Base-by-base conservation (phyloP, 352 stramenopile species). In the Globisporangium cylindrosporum region DNA sequence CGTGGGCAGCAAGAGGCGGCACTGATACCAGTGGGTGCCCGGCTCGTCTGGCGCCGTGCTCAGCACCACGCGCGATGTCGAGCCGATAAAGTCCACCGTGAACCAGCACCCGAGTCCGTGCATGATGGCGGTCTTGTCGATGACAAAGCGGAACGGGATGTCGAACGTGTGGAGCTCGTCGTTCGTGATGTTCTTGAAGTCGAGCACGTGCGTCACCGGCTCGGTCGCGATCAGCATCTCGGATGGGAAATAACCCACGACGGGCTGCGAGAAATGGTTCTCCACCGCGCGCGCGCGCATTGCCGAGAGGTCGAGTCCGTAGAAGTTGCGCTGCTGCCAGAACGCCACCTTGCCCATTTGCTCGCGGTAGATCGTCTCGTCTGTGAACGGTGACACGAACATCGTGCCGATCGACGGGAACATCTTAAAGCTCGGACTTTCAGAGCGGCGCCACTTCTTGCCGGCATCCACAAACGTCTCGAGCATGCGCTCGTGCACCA, bases 31-130 rank as follows among this genome's bases (percentile, higher is more conserved):
- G 69, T 95, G 86, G 38, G 88, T 95, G 41, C 86, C 86, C 20
- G 77, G 73, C 22, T 88, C 80, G 15, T 91, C 80, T 1, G 85
- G 86, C 18, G 78, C 86, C 14, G 94, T 98, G 68, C 81, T 96
- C 15, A 98, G 82, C 56, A 94, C 82, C 8, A 98, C 81, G 6
- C 79, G 77, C 9, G 88, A 73, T 29, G 84, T 81, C 18, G 82
- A 93, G 3, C 97, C 97, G 48, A 90, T 81, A 70, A 99, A 99
- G 73, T 99, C 95, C 29, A 99, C 91, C 4, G 96, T 99, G 78
- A 99, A 99, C 98, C 98, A 99, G 70, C 97, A 98, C 24, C 96
- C 98, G 57, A 99, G 89, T 5, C 97, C 98, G 76, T 98, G 97
- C 67, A 99, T 85, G 49, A 98, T 92, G 5, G 92, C 92, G 34